These are phyloP conservation scores for Chlorella sp. DNA, from an alignment of 139 green algal species.

Conservation along the genomic window DNA sequence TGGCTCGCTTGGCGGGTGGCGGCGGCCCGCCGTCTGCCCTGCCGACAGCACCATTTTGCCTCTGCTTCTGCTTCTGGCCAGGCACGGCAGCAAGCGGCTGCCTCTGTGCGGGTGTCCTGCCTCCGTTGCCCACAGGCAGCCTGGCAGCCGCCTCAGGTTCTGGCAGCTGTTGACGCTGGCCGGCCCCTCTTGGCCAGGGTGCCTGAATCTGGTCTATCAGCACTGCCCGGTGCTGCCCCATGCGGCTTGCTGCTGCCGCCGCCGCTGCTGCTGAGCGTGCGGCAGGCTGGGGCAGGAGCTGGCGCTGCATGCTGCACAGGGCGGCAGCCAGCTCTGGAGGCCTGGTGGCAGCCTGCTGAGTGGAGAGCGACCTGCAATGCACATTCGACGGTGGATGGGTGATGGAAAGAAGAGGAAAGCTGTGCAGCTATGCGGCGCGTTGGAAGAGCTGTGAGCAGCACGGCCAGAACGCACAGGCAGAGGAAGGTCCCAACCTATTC, in stretches of 20 bases:
- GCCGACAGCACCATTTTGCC: background rate
- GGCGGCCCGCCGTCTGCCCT: background rate
- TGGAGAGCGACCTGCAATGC: slow-evolving; percentile 32
- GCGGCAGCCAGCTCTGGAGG: slow-evolving; percentile 21
- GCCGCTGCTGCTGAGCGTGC: background rate
- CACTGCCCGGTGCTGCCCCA: no score
- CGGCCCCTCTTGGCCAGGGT: no score
- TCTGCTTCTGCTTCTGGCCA: no score
- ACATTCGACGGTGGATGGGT: background rate
- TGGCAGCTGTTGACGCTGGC: no score
- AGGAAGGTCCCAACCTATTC: background rate
- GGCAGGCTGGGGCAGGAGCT: background rate
- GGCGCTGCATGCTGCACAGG: background rate
- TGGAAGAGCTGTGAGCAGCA: no score
- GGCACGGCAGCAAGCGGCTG: background rate
- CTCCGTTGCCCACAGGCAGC: background rate
- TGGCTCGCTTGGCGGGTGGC: slow-evolving; percentile 8
- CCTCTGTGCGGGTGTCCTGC: background rate
- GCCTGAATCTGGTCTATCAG: no score
- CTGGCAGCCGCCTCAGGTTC: background rate
- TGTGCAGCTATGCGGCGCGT: no score
- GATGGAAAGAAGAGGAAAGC: no score
- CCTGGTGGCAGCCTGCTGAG: background rate
- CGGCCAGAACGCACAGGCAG: background rate
- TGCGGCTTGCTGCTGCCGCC: background rate